Conservation (phyloP, 2,329 filamentous ascomycete genomes). For the Fusarium sp. region DNA sequence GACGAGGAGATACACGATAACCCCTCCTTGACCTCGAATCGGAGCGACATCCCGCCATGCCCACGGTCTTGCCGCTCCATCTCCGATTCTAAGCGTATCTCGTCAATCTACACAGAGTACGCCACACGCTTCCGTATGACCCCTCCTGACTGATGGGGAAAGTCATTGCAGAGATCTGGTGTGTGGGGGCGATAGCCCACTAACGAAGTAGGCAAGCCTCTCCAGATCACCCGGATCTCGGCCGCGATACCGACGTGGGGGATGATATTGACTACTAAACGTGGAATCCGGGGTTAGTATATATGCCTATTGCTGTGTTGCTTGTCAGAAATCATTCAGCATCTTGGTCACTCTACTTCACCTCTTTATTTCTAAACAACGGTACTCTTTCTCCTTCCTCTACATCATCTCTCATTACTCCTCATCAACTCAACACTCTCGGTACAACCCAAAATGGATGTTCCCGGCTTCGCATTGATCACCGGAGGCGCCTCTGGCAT, state of each 20-base stretch:
- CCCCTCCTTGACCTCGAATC: background rate
- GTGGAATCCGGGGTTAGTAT: background rate
- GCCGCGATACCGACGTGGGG: background rate
- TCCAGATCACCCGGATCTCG: conserved; percentile 3
- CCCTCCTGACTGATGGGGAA: conserved; percentile 19
- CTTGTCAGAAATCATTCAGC: background rate
- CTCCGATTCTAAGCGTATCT: background rate
- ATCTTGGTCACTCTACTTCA: background rate
- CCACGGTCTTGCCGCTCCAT: background rate
- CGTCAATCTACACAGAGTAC: background rate
- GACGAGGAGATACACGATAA: background rate
- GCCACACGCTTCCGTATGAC: background rate
- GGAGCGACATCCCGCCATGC: background rate
- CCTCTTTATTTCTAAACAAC: background rate
- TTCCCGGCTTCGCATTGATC: conserved; percentile 48
- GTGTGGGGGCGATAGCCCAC: background rate
- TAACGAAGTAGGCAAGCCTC: conserved; percentile 15
- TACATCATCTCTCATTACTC: background rate
- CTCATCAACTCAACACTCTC: background rate
- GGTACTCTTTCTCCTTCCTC: background rate
- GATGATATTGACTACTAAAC: background rate
- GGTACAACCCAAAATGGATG: conserved; percentile 29
- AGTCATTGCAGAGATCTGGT: conserved; percentile 19
- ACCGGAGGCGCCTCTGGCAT: conserved; percentile 50
- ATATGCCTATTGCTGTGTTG: background rate